Evolutionary conservation across 2,329 filamentous ascomycete genomes (phyloP).

Genomic region (Lachnellula hyalina): DNA sequence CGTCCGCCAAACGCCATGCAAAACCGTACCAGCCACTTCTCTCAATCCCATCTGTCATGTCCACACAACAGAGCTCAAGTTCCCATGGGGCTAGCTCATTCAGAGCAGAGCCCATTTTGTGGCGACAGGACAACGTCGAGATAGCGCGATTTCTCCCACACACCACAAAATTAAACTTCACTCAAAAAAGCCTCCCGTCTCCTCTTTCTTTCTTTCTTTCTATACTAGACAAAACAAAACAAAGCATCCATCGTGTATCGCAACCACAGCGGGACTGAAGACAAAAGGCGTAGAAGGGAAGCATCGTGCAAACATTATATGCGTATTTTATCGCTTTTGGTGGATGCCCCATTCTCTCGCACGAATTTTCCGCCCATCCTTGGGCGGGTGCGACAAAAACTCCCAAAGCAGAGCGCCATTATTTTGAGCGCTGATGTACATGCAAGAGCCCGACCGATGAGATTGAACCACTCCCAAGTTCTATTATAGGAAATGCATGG

Average conservation of each 20-base stretch:
- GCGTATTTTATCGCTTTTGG: slow-evolving; percentile 8
- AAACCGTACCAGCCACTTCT: not conserved
- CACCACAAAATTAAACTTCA: slow-evolving; percentile 8
- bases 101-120: not conserved
- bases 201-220: slow-evolving; percentile 1
- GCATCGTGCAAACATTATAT: slow-evolving; percentile 13
- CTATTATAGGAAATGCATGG: slow-evolving; percentile 16
- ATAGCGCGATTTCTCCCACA: not conserved
- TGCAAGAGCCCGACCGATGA: slow-evolving; percentile 2
- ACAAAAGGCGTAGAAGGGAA: slow-evolving; percentile 6
- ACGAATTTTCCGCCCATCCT: not conserved
- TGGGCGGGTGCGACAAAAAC: not conserved
- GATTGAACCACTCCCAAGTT: slow-evolving; percentile 5
- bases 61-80: not conserved
- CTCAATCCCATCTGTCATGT: not conserved
- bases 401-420: not conserved
- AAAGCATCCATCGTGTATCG: slow-evolving; percentile 7
- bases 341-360: not conserved
- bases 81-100: not conserved
- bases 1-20: slow-evolving; percentile 1
- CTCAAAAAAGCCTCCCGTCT: slow-evolving; percentile 9
- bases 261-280: not conserved
- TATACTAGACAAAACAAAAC: slow-evolving; percentile 18
- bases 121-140: not conserved
- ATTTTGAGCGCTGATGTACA: not conserved